Percentiles rank a stretch among this genome's conserved stretches.
Conservation (phyloP, 176 grass and related monocot genomes). For the Aegilops sharonensis region DNA sequence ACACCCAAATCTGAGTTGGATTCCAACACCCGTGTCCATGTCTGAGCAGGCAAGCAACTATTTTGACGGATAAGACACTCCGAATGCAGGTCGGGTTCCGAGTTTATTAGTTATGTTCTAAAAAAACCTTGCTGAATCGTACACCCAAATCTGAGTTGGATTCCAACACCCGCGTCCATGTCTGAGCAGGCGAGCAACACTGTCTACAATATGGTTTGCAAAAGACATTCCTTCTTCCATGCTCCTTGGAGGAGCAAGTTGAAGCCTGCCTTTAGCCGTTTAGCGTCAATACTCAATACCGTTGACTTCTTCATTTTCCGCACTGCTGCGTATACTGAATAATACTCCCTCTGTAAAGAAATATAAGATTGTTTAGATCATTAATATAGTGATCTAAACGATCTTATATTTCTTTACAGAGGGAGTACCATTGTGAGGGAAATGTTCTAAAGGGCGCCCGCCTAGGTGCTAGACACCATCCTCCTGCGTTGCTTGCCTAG, state of each 20-base stretch:
- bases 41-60: too few relatives aligned
- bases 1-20: neutral
- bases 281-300: neutral
- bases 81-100: neutral
- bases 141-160: neutral
- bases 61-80: neutral
- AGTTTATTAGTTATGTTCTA: neutral
- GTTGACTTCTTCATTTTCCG: neutral
- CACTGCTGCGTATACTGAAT: neutral
- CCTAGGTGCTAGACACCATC: neutral
- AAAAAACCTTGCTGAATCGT: neutral
- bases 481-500: neutral
- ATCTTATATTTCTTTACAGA: too few relatives aligned
- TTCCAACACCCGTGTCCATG: neutral
- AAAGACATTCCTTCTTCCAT: neutral
- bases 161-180: neutral
- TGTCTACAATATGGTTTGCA: neutral
- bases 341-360: neutral
- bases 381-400: too few relatives aligned
- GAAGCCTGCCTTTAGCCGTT: neutral
- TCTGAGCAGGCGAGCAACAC: neutral
- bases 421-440: neutral
- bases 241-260: neutral
- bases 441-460: neutral
- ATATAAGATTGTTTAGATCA: too few relatives aligned